Conservation (phyloP, 495 filamentous ascomycete genomes). For the Chaetomium tenue region DNA sequence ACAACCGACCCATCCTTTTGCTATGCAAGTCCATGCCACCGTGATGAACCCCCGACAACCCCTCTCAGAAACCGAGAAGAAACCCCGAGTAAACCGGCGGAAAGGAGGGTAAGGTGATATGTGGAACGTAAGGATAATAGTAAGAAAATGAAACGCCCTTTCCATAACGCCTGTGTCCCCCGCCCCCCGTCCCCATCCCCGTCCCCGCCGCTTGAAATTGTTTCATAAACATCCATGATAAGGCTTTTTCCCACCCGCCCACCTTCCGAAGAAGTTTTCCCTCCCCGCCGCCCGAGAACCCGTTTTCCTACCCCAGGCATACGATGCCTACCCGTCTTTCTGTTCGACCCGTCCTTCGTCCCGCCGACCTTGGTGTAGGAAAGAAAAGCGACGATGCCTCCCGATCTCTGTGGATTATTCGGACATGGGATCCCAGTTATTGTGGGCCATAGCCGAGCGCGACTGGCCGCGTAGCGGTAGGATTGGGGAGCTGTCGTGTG, state of each 20-base stretch:
- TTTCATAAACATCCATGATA: conserved; percentile 19
- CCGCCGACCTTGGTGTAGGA: neutral
- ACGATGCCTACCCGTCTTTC: neutral
- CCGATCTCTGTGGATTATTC: neutral
- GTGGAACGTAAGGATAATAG: conserved; percentile 12
- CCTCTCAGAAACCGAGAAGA: conserved; percentile 10
- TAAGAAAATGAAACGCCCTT: conserved; percentile 2
- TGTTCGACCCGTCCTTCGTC: no score
- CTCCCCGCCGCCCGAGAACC: neutral
- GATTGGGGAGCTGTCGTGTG: neutral
- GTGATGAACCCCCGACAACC: neutral
- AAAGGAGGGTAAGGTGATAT: neutral
- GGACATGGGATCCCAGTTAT: neutral
- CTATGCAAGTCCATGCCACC: conserved; percentile 23
- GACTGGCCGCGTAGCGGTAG: neutral
- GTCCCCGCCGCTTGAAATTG: conserved; percentile 9
- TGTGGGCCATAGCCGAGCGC: neutral
- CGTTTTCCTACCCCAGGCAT: neutral
- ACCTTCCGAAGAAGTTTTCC: neutral
- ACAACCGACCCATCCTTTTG: conserved; percentile 24
- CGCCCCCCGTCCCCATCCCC: neutral
- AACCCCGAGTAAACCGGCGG: conserved; percentile 6
- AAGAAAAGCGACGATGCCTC: neutral
- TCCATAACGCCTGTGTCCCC: conserved; percentile 2
- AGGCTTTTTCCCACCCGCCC: conserved; percentile 8